Percentiles rank a stretch among this genome's conserved stretches.
These are phyloP conservation scores for Termitomyces sp. DNA, from an alignment of 768 basidiomycete species.

Conservation along the genomic window DNA sequence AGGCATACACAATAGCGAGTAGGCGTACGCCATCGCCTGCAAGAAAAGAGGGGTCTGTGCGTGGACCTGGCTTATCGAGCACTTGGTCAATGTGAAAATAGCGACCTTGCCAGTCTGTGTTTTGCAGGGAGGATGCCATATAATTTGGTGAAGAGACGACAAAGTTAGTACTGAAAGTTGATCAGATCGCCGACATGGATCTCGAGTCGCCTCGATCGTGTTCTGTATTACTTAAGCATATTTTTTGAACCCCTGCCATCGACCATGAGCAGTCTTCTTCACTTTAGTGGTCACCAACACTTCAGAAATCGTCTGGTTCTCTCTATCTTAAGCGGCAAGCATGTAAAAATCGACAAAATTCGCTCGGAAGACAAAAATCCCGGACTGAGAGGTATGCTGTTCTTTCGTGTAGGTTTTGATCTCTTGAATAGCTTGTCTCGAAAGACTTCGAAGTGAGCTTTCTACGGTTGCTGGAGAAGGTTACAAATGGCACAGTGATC, in stretches of 20 bases:
- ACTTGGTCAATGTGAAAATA: constrained; percentile 87
- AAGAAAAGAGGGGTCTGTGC: constrained; percentile 79
- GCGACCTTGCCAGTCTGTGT: constrained; percentile 47
- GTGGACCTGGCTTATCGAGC: constrained; percentile 81
- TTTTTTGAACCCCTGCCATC: constrained; percentile 15
- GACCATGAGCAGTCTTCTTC: constrained; percentile 44
- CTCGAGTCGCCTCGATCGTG: constrained; percentile 12
- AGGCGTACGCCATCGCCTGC: constrained; percentile 70
- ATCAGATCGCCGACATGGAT: constrained; percentile 1
- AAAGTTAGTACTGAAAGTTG: not conserved
- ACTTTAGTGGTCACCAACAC: constrained; percentile 78
- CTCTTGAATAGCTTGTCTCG: not conserved
- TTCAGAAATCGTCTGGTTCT: constrained; percentile 83
- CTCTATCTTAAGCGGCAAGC: constrained; percentile 85
- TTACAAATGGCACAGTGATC: constrained; percentile 91
- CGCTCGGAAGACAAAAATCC: constrained; percentile 92
- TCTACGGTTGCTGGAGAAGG: constrained; percentile 80
- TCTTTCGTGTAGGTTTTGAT: not conserved
- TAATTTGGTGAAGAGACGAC: not conserved
- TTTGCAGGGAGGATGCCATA: constrained; percentile 7
- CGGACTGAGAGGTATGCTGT: constrained; percentile 73
- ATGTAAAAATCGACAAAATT: constrained; percentile 83
- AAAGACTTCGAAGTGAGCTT: constrained; percentile 92
- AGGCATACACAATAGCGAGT: not conserved
- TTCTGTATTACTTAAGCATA: constrained; percentile 17